phyloP scores from a whole-genome alignment of 441 rosid species.

The Daphne laureola region DNA sequence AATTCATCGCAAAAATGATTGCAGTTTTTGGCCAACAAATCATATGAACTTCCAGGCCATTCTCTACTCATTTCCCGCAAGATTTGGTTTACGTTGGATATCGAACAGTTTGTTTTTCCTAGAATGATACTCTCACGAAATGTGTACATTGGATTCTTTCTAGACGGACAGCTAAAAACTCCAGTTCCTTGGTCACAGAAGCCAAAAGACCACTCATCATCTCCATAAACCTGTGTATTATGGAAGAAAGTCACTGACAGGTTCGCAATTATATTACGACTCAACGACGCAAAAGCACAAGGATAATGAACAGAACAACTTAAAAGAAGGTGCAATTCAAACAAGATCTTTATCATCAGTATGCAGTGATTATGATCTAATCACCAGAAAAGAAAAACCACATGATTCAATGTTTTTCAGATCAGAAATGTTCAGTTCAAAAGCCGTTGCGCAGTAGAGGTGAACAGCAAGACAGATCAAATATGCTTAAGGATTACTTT shows the following conservation, averaged over 20 bases:
- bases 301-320: neutral
- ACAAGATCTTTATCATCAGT: too few relatives aligned
- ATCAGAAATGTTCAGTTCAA: too few relatives aligned
- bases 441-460: too few relatives aligned
- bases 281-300: neutral
- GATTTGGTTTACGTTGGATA: constrained; percentile 70
- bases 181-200: constrained; percentile 94
- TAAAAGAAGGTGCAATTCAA: neutral
- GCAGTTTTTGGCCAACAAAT: constrained; percentile 82
- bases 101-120: constrained; percentile 56
- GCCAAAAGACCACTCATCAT: constrained; percentile 98
- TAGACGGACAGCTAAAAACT: constrained; percentile 80
- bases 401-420: too few relatives aligned
- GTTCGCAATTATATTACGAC: neutral
- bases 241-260: constrained; percentile 6
- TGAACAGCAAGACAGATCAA: too few relatives aligned
- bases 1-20: constrained; percentile 95
- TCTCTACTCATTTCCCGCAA: constrained; percentile 81
- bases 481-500: too few relatives aligned
- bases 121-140: constrained; percentile 77
- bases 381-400: too few relatives aligned
- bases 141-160: constrained; percentile 90
- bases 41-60: constrained; percentile 85
- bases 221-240: constrained; percentile 64
- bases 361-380: too few relatives aligned